Evolutionary conservation across 768 basidiomycete species (phyloP).

Genomic region (Russula sp.): DNA sequence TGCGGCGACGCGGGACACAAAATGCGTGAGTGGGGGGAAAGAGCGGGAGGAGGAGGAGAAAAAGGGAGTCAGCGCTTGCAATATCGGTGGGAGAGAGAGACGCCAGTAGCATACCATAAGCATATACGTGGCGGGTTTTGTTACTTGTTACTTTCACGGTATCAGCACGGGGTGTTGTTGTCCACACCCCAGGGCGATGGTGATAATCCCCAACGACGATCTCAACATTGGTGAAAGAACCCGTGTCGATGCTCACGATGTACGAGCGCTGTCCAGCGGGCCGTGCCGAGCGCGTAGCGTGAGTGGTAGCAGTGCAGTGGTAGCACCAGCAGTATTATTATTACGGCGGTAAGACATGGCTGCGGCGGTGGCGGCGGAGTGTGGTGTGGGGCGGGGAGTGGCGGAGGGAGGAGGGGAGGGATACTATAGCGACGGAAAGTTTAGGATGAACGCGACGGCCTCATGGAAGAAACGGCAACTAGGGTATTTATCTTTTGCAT

Average conservation of each 20-base stretch:
- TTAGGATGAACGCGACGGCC: not conserved
- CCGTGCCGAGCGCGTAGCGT: not conserved
- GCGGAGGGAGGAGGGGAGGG: not conserved
- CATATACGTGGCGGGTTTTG: constrained; percentile 5
- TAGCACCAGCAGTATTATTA: not conserved
- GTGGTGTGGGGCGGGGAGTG: too few species aligned
- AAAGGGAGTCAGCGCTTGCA: not conserved
- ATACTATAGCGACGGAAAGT: not conserved
- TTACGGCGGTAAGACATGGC: constrained; percentile 19
- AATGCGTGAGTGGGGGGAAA: too few species aligned
- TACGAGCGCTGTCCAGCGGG: constrained; percentile 6
- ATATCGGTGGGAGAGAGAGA: not conserved
- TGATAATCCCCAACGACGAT: constrained; percentile 16
- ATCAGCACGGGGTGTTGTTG: not conserved
- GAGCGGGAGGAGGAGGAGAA: not conserved
- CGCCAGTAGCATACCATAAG: constrained; percentile 12
- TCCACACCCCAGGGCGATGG: constrained; percentile 1
- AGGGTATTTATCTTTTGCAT: constrained; percentile 12
- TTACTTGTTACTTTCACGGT: not conserved
- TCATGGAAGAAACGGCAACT: not conserved
- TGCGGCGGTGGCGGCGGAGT: too few species aligned
- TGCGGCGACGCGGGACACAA: too few species aligned
- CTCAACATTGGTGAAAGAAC: constrained; percentile 20
- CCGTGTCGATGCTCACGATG: constrained; percentile 25
- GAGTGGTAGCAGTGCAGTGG: not conserved